Base-by-base conservation (phyloP, 192 early-diverging fungal genomes). In the Coemansia sp. region DNA sequence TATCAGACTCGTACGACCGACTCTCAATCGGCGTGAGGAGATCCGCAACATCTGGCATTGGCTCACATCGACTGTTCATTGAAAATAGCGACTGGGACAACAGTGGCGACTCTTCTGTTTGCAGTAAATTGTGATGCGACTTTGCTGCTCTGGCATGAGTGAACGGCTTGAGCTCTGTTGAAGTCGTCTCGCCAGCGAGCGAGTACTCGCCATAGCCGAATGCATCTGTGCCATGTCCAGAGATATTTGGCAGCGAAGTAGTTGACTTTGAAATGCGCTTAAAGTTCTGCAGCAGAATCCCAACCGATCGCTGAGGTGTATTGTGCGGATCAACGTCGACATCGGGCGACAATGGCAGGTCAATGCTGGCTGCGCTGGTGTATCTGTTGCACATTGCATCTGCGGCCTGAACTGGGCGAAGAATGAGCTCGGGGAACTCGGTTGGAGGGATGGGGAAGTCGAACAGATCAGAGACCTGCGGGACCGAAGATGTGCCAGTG, bases 1-100 rank as follows among this genome's bases (percentile, higher is more conserved):
- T 45, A n/a, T 64, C 68, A 12, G 41, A 74, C 48, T 74, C 74
- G 50, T 61, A 74, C 0, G 71, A 68, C 25, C 50, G 46, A 38
- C 23, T 59, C 17, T 67, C 67, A n/a, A 70, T 70, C 3, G 74
- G 75, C 9, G 74, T 68, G 12, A 76, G 67, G 46, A 73, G 67
- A 15, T 69, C 74, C n/a, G 68, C 67, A 4, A 70, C 62, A 1
- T 73, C 79, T 19, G 70, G 50, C 79, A 74, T 64, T 21, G 62
- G 71, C 68, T 82, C 74, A 38, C 67, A 68, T 53, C 70, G 73
- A 58, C 65, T 74, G 6, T 36, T 64, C 32, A 82, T 59, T 25
- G 79, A 76, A 27, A 82, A 38, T 37, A 82, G 62, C 15, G 79
- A 82, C 38, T 76, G 64, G 7, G 71, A 82, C 14, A 73, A 60